Evolutionary conservation across 805 yeast species (phyloP), one percentile per base, ranked within the genome.

Genomic region (Pichia nanzhaoensis): DNA sequence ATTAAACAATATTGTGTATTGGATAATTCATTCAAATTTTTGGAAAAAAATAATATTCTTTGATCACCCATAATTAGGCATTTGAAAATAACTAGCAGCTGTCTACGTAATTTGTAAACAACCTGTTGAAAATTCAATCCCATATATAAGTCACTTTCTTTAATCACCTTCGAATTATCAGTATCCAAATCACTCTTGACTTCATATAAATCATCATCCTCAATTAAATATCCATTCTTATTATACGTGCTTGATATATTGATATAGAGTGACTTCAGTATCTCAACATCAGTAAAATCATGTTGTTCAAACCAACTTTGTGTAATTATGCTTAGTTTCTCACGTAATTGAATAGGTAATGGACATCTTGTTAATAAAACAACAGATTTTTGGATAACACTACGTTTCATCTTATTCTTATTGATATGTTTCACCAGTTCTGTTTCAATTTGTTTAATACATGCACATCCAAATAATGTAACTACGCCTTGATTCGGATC

Each of bases 391-490:
- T 93, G 99, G 3, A 93, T 90, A 0, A 88, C 80, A 2, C 95
- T 84, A 46, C 99, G 70, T 41, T 55, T 60, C 20, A 56, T 53
- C 17, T 48, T 4, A 7, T 6, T 42, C 16, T 58, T 40, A 17
- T 49, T 45, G 13, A 13, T 22, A n/a, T 39, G 17, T 27, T 47
- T 58, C 46, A 91, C 66, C 24, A 81, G 82, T 24, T 74, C 72
- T 1, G 84, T 69, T 35, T 76, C 70, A 35, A 91, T 73, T 63
- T 91, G 98, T 33, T 96, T 74, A 24, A 90, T 87, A 65, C 99
- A 93, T 0, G 95, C 82, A 50, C 95, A 86, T 1, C 96, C 99
- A 70, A 93, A 93, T n/a, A 89, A 64, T 0, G 99, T 93, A 1
- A 78, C 74, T 27, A 71, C 21, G 3, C 50, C 49, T 41, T 49